These are phyloP conservation scores for Saturnispora kantuleensis DNA, from an alignment of 805 yeast species.

Conservation along the genomic window DNA sequence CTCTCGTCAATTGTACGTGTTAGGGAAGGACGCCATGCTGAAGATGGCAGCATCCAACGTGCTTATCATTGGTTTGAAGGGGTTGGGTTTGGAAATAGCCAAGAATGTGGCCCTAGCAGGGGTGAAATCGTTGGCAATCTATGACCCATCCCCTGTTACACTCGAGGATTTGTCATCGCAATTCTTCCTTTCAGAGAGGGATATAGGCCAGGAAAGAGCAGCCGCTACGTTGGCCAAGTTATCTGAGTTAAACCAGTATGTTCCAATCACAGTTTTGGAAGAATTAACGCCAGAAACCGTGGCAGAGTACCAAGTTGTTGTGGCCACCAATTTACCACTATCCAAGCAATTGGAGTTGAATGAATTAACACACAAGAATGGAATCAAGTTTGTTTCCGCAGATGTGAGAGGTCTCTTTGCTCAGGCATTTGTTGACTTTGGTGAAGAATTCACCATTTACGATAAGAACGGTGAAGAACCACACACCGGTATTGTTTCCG, in stretches of 20 bases:
- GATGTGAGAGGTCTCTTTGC: conserved; percentile 87
- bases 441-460: conserved; percentile 64
- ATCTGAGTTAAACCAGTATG: conserved; percentile 81
- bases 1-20: conserved; percentile 91
- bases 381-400: conserved; percentile 71
- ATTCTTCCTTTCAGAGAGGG: conserved; percentile 63
- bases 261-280: conserved; percentile 63
- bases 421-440: conserved; percentile 81
- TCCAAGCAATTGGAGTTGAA: conserved; percentile 72
- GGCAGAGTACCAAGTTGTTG: conserved; percentile 61
- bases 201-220: conserved; percentile 75
- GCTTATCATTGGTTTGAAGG: conserved; percentile 81
- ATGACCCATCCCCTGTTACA: conserved; percentile 65
- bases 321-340: conserved; percentile 67
- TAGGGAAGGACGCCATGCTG: conserved; percentile 97
- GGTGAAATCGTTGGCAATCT: conserved; percentile 79
- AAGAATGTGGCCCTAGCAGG: conserved; percentile 96
- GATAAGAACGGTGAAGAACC: conserved; percentile 95
- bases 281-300: conserved; percentile 47
- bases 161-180: conserved; percentile 78
- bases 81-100: conserved; percentile 93
- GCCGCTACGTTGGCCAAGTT: conserved; percentile 54
- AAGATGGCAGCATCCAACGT: conserved; percentile 92
- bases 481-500: conserved; percentile 74
- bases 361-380: conserved; percentile 59